Conservation (phyloP, 2,329 filamentous ascomycete genomes). For the Penicillium decumbens region DNA sequence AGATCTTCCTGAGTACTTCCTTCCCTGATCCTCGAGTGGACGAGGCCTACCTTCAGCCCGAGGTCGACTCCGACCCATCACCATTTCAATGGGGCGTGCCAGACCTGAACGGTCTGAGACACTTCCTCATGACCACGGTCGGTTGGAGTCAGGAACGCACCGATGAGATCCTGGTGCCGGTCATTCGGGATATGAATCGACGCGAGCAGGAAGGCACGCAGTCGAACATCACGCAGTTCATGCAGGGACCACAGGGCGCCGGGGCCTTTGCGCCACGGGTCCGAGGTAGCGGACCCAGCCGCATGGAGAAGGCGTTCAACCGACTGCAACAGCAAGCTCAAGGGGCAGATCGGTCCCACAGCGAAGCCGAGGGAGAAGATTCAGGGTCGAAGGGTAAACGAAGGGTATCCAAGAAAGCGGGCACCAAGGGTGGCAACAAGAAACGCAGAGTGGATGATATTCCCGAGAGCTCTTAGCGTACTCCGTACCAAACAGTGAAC, state of each 20-base stretch:
- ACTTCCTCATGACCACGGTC: conserved; percentile 84
- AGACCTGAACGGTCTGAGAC: conserved; percentile 76
- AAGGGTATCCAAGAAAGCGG: conserved; percentile 14
- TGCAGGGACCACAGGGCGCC: conserved; percentile 59
- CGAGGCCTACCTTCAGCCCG: conserved; percentile 77
- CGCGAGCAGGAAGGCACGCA: conserved; percentile 87
- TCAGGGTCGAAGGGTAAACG: conserved; percentile 8
- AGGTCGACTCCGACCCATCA: conserved; percentile 74
- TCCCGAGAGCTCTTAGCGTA: neutral
- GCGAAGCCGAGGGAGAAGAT: conserved; percentile 1
- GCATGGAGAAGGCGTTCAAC: conserved; percentile 70
- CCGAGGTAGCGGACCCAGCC: conserved; percentile 58
- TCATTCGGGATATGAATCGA: conserved; percentile 91
- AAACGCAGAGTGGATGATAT: conserved; percentile 19
- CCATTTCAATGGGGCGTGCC: conserved; percentile 93
- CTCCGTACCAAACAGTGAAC: neutral
- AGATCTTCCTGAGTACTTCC: conserved; percentile 74
- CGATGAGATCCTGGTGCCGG: conserved; percentile 91
- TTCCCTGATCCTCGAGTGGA: conserved; percentile 78
- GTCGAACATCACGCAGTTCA: conserved; percentile 91
- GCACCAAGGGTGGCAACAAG: conserved; percentile 20
- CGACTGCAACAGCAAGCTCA: conserved; percentile 57
- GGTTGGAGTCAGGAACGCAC: conserved; percentile 90
- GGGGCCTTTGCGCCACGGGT: conserved; percentile 68
- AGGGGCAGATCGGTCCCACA: conserved; percentile 19